These are phyloP conservation scores for Pseudopyricularia javanii DNA, from an alignment of 2,329 filamentous ascomycete genomes.

Conservation along the genomic window DNA sequence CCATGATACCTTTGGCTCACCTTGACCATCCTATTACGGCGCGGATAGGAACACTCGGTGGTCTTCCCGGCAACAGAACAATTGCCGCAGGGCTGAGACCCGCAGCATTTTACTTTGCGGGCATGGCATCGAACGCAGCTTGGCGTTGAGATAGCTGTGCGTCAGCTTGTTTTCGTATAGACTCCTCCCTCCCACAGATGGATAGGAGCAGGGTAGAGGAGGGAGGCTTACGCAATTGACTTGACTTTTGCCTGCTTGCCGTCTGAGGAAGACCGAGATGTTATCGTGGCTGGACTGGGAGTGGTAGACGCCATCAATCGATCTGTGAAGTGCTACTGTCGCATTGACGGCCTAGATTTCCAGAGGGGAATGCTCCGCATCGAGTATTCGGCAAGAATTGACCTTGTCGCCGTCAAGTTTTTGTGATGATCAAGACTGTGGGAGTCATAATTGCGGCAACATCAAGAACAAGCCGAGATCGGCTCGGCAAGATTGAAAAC, in stretches of 20 bases:
- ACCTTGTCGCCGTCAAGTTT: neutral
- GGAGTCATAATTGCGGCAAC: neutral
- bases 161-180: neutral
- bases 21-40: constrained; percentile 2
- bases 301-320: neutral
- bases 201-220: neutral
- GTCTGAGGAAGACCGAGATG: neutral
- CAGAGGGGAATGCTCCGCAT: no score
- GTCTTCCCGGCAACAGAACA: neutral
- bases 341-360: no score
- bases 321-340: no score
- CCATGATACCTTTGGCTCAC: constrained; percentile 1
- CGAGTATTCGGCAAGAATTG: neutral
- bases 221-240: neutral
- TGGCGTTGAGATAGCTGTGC: no score
- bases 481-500: neutral
- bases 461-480: neutral
- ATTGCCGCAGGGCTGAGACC: neutral
- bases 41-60: constrained; percentile 2
- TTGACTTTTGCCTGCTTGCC: neutral
- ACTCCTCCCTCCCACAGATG: no score
- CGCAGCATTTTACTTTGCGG: constrained; percentile 2
- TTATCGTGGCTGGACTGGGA: neutral
- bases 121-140: constrained; percentile 2
- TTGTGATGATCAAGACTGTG: neutral